Evolutionary conservation across 1,139 yeast species (phyloP), one percentile per base, ranked within the genome.

Genomic region (Suhomyces chickasaworum): DNA sequence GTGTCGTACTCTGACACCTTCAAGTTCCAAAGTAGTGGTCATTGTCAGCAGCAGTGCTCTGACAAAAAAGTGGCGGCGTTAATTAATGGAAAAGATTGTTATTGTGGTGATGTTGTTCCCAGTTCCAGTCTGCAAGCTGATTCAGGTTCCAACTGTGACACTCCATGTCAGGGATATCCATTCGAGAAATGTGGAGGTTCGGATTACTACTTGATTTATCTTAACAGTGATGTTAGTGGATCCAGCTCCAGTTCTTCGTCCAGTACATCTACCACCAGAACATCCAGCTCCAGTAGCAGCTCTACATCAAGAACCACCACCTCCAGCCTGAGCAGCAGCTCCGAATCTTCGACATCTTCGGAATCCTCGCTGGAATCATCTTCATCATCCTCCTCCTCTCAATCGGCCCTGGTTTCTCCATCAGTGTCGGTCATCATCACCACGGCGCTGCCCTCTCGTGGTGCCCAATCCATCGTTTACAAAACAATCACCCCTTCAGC

Each of bases 171-270:
- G 38, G 91, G 90, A 6, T 85, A 78, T 62, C 75, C 76, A 2
- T 48, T 55, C 7, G 84, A 81, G 50, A 71, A 62, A 18, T 86
- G 93, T 65, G 93, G 93, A 55, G 89, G 89, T n/a, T 39, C 55
- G 36, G 64, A 63, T 21, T 78, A 75, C 53, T 75, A 77, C 54
- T 68, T 77, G 42, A 80, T 85, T 9, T 83, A 73, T 53, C 57
- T 60, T 13, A 71, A 75, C 53, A 61, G 66, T 13, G 73, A 66
- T 39, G 64, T 58, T 7, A 42, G 53, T 7, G 34, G 25, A 6
- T 37, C 40, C n/a, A 27, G 25, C 33, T 17, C 40, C 40, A 12
- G 9, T 4, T 9, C 32, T 22, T 13, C 20, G 27, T 12, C 30
- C 18, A 8, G 17, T 15, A 5, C 27, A 2, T 34, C 37, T 8